These are phyloP conservation scores for Termitomyces heimii DNA, from an alignment of 768 basidiomycete genomes.

Conservation along the genomic window DNA sequence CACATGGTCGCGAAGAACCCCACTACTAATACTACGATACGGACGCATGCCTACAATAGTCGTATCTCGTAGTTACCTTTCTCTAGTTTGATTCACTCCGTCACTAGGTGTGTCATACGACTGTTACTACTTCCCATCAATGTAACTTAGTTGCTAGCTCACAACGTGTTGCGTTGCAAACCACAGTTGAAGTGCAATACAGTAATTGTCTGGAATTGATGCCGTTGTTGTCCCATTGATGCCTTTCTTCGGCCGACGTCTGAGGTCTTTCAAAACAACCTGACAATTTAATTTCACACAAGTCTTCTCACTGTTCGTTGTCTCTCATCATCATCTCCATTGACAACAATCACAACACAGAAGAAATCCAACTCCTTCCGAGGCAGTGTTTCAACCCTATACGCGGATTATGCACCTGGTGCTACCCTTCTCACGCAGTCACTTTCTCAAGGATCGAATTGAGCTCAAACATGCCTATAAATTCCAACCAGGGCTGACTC, in stretches of 20 bases:
- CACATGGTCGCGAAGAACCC: no score
- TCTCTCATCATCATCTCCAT: background rate
- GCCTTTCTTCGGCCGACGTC: background rate
- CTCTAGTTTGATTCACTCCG: no score
- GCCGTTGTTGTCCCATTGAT: background rate
- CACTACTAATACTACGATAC: no score
- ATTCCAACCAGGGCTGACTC: background rate
- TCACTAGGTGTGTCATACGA: no score
- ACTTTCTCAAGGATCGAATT: background rate
- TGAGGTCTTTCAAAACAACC: background rate
- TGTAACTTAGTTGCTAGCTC: no score
- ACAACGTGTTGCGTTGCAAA: no score
- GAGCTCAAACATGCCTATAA: constrained; percentile 2
- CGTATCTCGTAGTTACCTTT: no score
- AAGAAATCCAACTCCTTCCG: background rate
- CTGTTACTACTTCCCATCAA: no score
- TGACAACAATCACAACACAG: background rate
- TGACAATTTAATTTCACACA: background rate
- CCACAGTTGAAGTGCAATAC: background rate
- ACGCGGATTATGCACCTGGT: background rate
- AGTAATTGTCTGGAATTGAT: background rate
- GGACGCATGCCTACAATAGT: no score
- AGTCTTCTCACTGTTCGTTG: background rate
- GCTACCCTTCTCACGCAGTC: background rate
- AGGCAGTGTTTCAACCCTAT: constrained; percentile 1